phyloP scores from a whole-genome alignment of 140 eudicot species.

The Oenanthe javanica region DNA sequence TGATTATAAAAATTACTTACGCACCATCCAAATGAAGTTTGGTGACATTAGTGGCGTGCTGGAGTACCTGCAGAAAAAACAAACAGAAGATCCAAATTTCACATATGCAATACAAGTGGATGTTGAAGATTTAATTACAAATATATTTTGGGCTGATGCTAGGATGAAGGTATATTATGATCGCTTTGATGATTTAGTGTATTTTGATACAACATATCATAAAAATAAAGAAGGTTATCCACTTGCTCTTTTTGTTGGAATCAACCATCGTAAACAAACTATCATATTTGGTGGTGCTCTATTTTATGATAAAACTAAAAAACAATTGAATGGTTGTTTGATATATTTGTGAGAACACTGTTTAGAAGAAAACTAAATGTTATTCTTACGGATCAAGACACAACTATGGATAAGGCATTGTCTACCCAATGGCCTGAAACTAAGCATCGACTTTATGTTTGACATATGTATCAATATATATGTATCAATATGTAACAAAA shows the following conservation, averaged over 20 bases:
- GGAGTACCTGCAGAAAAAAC: neutral
- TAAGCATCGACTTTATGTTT: neutral
- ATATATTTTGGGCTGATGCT: slow-evolving; percentile 30
- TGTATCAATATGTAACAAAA: neutral
- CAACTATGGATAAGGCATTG: neutral
- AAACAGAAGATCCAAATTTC: slow-evolving; percentile 21
- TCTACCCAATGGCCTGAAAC: neutral
- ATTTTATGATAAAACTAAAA: neutral
- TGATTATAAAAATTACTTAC: neutral
- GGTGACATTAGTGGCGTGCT: too few relatives aligned
- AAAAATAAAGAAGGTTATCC: slow-evolving; percentile 1
- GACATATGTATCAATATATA: neutral
- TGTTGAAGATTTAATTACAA: slow-evolving; percentile 20
- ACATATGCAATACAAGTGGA: slow-evolving; percentile 19
- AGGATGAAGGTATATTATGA: slow-evolving; percentile 19
- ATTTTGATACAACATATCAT: slow-evolving; percentile 26
- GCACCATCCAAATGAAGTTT: too few relatives aligned
- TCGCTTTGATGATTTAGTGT: slow-evolving; percentile 24
- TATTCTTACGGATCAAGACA: neutral
- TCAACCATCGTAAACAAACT: neutral
- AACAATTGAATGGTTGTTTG: neutral
- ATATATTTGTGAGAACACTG: neutral
- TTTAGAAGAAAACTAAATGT: neutral
- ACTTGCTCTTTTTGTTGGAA: neutral
- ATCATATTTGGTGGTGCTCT: neutral